Percentiles rank a stretch among this genome's conserved stretches.
Evolutionary conservation across 2,329 filamentous ascomycete genomes (phyloP).

Genomic region (Pseudogymnoascus sp.): DNA sequence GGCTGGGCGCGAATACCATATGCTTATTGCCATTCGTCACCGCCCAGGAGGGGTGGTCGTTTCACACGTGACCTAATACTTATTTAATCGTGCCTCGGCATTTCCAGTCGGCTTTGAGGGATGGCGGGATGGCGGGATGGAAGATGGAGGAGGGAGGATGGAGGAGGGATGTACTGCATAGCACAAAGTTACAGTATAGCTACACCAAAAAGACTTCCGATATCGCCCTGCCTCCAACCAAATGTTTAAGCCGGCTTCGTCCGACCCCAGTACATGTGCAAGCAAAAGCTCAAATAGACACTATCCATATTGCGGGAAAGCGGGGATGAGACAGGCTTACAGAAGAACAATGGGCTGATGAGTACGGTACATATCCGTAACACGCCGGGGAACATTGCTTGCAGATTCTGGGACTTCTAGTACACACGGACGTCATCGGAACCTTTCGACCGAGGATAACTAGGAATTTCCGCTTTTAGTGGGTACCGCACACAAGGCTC

Average conservation of each 20-base stretch:
- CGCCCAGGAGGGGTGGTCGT: neutral
- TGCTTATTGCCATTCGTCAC: slow-evolving; percentile 2
- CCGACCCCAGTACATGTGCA: neutral
- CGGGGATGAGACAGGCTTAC: neutral
- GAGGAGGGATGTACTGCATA: neutral
- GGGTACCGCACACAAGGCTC: slow-evolving; percentile 7
- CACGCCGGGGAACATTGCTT: neutral
- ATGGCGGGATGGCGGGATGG: neutral
- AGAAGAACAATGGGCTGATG: neutral
- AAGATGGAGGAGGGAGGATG: neutral
- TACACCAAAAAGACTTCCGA: neutral
- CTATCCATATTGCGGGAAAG: slow-evolving; percentile 6
- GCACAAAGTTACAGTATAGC: neutral
- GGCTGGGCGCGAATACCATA: neutral
- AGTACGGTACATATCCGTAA: neutral
- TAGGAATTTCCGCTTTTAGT: slow-evolving; percentile 5
- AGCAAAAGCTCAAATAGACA: slow-evolving; percentile 1
- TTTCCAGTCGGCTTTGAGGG: neutral
- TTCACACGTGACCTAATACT: neutral
- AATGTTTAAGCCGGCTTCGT: neutral
- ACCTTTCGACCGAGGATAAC: slow-evolving; percentile 8
- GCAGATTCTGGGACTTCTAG: neutral
- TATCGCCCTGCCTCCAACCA: neutral
- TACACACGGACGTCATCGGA: slow-evolving; percentile 1
- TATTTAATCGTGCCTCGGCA: slow-evolving; percentile 1